Percentiles rank a stretch among this genome's conserved stretches.
Evolutionary conservation across 2,329 filamentous ascomycete genomes (phyloP).

Genomic region (Rachicladosporium sp.): DNA sequence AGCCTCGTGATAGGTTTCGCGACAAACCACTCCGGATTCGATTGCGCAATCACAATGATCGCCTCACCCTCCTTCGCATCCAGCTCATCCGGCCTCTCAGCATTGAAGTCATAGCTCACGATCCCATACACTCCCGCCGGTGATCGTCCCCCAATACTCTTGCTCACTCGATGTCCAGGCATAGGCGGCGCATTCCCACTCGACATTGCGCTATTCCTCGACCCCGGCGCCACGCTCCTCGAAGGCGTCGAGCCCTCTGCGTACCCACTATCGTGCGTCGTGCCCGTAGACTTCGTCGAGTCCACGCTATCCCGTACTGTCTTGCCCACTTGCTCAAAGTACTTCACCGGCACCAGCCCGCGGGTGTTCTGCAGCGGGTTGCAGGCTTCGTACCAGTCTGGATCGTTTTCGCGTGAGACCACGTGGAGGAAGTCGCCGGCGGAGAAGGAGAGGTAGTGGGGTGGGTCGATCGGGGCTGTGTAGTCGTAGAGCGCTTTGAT

Average conservation of each 20-base stretch:
- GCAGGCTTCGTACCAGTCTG: conserved; percentile 96
- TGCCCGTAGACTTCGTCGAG: conserved; percentile 30
- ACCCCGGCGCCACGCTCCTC: conserved; percentile 16
- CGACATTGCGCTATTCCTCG: conserved; percentile 21
- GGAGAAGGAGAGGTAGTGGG: conserved; percentile 67
- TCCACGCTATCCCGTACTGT: conserved; percentile 74
- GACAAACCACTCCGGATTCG: conserved; percentile 97
- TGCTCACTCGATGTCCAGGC: conserved; percentile 21
- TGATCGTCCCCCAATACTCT: conserved; percentile 33
- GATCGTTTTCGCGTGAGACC: conserved; percentile 86
- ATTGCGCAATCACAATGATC: conserved; percentile 97
- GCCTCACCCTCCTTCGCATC: conserved; percentile 91
- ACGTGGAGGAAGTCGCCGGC: conserved; percentile 98
- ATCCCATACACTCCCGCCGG: conserved; percentile 81
- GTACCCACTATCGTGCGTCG: conserved; percentile 86
- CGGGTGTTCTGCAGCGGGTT: conserved; percentile 83
- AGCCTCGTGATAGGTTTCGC: conserved; percentile 93
- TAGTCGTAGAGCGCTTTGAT: conserved; percentile 96
- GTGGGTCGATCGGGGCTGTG: conserved; percentile 50
- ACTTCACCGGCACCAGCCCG: conserved; percentile 84
- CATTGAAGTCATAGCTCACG: conserved; percentile 93
- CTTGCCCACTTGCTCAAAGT: conserved; percentile 85
- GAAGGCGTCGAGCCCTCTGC: conserved; percentile 40
- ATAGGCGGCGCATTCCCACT: conserved; percentile 10
- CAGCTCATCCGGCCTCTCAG: conserved; percentile 88